Base-by-base conservation (phyloP, 2,329 filamentous ascomycete genomes). In the Arthrocladium fulminans region DNA sequence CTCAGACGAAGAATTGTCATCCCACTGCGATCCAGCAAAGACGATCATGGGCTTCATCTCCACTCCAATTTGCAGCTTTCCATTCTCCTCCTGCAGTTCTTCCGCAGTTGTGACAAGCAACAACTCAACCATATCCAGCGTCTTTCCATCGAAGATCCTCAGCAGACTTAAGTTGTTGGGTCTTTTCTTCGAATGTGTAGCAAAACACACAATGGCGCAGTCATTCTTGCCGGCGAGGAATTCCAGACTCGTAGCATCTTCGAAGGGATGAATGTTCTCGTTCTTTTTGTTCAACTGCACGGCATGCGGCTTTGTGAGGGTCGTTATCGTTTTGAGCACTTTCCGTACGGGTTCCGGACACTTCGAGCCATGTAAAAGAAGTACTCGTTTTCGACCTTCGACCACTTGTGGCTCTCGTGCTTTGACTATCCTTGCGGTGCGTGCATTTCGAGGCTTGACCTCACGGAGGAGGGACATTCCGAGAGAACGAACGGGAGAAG, bases 161-260 rank as follows among this genome's bases (percentile, higher is more conserved):
- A 84, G 75, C 39, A 97, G 68, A 0, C 88, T 96, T 60, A 98
- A 66, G 54, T 83, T 83, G 68, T 98, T 88, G 3, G 89, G 89
- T n/a, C 92, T 78, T 76, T 97, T 98, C 77, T 97, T 98, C 67
- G 79, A 87, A 67, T 83, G 84, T 65, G 79, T 83, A 45, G 83
- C 89, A 60, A 94, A 94, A 57, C 92, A 77, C 57, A 96, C 76
- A 41, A 96, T 73, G 39, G 82, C 85, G 61, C 86, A 83, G 67
- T 98, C 92, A 70, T 98, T 98, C 74, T 97, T 98, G 64, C 89
- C 83, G 54, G 84, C 84, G 73, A 98, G 89, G 73, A 98, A 98
- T 69, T 96, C 88, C 57, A 97, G 78, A 46, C 85, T 90, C 23
- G 83, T 75, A 55, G 85, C 73, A 65, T 94, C 88, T 67, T 96